phyloP scores from a whole-genome alignment of 768 basidiomycete species.

The Lentinula boryana region DNA sequence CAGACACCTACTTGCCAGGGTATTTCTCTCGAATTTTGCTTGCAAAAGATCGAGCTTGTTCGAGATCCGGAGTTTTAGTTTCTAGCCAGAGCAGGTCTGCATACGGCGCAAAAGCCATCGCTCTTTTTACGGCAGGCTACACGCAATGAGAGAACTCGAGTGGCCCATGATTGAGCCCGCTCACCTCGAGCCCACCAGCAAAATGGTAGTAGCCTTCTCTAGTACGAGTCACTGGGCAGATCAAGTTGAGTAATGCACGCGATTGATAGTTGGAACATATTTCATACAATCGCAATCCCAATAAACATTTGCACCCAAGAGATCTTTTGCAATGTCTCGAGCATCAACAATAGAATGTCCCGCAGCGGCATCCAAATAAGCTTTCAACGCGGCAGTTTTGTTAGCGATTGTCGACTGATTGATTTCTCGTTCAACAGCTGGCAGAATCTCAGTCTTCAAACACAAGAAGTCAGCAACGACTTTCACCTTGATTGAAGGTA shows the following conservation, averaged over 20 bases:
- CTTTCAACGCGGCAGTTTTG: constrained; percentile 49
- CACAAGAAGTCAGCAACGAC: background rate
- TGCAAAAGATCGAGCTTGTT: constrained; percentile 75
- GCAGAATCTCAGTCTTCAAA: background rate
- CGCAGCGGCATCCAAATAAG: constrained; percentile 49
- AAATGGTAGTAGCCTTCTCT: constrained; percentile 91
- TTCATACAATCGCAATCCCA: constrained; percentile 87
- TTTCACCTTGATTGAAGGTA: constrained; percentile 80
- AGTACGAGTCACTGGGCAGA: constrained; percentile 66
- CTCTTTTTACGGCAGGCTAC: constrained; percentile 75
- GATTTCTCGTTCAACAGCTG: constrained; percentile 60
- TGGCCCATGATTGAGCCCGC: background rate
- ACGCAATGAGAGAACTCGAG: background rate
- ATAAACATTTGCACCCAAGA: constrained; percentile 62
- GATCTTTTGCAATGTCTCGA: constrained; percentile 65
- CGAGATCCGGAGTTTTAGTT: constrained; percentile 82
- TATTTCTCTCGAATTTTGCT: constrained; percentile 63
- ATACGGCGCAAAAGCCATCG: constrained; percentile 75
- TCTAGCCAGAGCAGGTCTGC: constrained; percentile 92
- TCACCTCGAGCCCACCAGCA: constrained; percentile 68
- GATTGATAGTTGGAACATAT: background rate
- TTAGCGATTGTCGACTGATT: constrained; percentile 38
- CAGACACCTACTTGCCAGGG: constrained; percentile 57
- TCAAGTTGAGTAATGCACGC: background rate
- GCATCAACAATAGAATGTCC: constrained; percentile 73